A percentile compares a stretch with the other conserved stretches of the same genome.
Evolutionary conservation across 495 filamentous ascomycete species (phyloP).

Genomic region (Annulohypoxylon nitens): DNA sequence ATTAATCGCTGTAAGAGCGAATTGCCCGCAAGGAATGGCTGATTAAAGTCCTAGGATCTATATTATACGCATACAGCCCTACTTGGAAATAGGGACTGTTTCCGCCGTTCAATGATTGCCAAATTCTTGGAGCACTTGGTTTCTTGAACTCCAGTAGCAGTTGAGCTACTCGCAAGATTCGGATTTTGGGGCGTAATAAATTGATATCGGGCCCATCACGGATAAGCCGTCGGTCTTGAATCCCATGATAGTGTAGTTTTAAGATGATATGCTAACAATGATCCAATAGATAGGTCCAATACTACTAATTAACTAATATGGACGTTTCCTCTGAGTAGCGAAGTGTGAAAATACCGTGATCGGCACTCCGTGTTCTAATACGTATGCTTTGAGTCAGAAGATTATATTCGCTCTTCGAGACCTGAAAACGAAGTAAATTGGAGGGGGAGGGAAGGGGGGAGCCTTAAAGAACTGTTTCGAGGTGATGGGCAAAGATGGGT

Average conservation of each 20-base stretch:
- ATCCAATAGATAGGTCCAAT: neutral
- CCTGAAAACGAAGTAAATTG: neutral
- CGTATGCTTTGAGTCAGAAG: neutral
- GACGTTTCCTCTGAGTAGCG: neutral
- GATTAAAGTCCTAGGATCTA: neutral
- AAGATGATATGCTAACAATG: neutral
- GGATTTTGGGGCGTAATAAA: slow-evolving; percentile 11
- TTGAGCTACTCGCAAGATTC: slow-evolving; percentile 4
- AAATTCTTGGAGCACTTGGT: neutral
- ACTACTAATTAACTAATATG: neutral
- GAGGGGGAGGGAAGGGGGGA: neutral
- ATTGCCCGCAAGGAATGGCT: neutral
- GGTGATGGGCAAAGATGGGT: too few species aligned
- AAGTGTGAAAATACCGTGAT: neutral
- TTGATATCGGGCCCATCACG: slow-evolving; percentile 1
- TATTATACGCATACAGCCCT: slow-evolving; percentile 10
- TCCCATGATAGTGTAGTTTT: neutral
- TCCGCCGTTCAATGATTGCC: neutral
- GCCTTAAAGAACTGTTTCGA: neutral
- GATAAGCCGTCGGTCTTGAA: slow-evolving; percentile 8
- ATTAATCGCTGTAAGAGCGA: neutral
- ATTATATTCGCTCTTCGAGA: neutral
- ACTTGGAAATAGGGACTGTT: neutral
- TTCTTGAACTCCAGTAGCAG: slow-evolving; percentile 6
- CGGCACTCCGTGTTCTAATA: neutral